Base-by-base conservation (phyloP, 306 rosid species). In the Cicer yamashitae region DNA sequence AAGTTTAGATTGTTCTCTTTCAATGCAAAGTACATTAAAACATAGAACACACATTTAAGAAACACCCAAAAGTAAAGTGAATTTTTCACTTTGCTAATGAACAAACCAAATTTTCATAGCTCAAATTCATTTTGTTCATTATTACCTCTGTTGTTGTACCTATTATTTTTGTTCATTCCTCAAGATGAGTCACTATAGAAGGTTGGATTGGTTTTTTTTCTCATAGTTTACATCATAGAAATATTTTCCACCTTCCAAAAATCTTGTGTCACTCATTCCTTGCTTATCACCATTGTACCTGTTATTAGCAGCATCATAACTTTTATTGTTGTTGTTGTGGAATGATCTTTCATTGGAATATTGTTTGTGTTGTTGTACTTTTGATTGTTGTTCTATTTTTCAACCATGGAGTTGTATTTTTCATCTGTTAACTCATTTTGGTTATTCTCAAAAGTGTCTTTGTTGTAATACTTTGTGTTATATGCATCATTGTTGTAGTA, bases 181-280 rank as follows among this genome's bases (percentile, higher is more conserved):
- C 9, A 74, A 0, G 84, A 77, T 63, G 89, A 80, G 17, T 76
- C 87, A 2, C 62, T 80, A 48, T 89, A 85, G 81, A 70, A 77
- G 48, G 83, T 60, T 7, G 86, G 85, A 54, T 87, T 68, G n/a
- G 71, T 82, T 70, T 68, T 82, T 70, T n/a, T 82, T 81, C 85
- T 86, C 94, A 17, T 15, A 39, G 7, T 54, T 0, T 18, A 82
- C 0, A 80, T 94, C 91, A 73, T 84, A 70, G 22, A 1, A 86
- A 83, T 87, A 94, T 80, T 61, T 94, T 0, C 97, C 97, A 40
- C 85, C 86, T 53, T 84, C 93, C 90, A 90, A 1, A 71, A 78
- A 94, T 86, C 97, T 89, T 2, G 98, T 88, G 85, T 94, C 97
- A 76, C 96, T 94, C 97, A 94, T 89, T 12, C 98, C 98, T 73